Conservation (phyloP, 2,329 filamentous ascomycete genomes). For the Aspergillus floridensis region DNA sequence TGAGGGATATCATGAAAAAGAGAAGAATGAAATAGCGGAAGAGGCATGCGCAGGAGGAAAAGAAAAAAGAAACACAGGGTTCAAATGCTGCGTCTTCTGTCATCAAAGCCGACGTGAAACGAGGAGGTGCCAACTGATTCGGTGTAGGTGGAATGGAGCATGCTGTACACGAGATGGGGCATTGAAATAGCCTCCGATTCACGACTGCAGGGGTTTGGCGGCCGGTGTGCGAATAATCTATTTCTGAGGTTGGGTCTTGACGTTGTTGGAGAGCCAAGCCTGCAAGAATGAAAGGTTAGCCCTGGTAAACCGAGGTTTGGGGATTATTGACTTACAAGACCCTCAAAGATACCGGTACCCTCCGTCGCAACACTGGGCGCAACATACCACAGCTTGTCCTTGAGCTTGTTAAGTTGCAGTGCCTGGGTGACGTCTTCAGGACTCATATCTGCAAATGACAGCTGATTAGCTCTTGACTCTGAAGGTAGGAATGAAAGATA, state of each 20-base stretch:
- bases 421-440: slow-evolving; percentile 76
- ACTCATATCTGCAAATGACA: slow-evolving; percentile 64
- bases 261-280: slow-evolving; percentile 79
- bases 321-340: slow-evolving; percentile 55
- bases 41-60: slow-evolving; percentile 21
- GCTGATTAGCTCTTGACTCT: slow-evolving; percentile 11
- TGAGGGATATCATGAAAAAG: slow-evolving; percentile 45
- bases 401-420: slow-evolving; percentile 72
- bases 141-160: slow-evolving; percentile 18
- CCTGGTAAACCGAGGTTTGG: background rate
- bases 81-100: slow-evolving; percentile 43
- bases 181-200: background rate
- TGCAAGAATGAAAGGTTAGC: slow-evolving; percentile 29
- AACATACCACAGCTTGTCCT: slow-evolving; percentile 82
- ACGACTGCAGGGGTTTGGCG: background rate
- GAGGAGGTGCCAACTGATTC: slow-evolving; percentile 26
- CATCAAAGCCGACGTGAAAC: slow-evolving; percentile 42
- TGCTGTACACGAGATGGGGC: slow-evolving; percentile 35
- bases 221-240: slow-evolving; percentile 22
- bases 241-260: slow-evolving; percentile 58
- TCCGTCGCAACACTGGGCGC: slow-evolving; percentile 79
- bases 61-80: slow-evolving; percentile 22
- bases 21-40: slow-evolving; percentile 22
- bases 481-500: slow-evolving; percentile 13
- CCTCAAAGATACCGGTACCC: slow-evolving; percentile 77